A percentile compares a stretch with the other conserved stretches of the same genome.
Conservation (phyloP, 1,284 basidiomycete genomes). For the Caloboletus firmus region DNA sequence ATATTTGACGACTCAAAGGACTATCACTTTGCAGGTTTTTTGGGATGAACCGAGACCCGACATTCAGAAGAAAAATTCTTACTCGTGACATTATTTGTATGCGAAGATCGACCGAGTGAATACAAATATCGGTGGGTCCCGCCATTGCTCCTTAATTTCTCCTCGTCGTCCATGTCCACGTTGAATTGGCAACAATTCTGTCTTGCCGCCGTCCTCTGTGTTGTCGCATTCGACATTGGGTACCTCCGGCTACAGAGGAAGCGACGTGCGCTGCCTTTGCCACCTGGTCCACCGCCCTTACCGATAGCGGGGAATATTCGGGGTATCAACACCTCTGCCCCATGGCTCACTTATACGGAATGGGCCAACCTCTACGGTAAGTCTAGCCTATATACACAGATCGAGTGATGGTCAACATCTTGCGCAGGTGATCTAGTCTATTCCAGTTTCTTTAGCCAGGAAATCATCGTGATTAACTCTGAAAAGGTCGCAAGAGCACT, state of each 20-base stretch:
- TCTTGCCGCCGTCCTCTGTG: constrained; percentile 12
- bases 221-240: constrained; percentile 3
- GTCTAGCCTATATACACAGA: neutral
- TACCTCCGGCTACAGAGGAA: constrained; percentile 4
- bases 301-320: constrained; percentile 41
- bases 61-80: neutral
- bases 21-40: too few species aligned
- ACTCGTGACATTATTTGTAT: constrained; percentile 1
- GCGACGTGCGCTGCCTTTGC: constrained; percentile 15
- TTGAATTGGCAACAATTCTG: constrained; percentile 14
- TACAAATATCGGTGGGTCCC: neutral
- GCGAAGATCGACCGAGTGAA: neutral
- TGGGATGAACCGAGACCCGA: neutral
- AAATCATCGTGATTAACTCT: constrained; percentile 25
- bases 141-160: neutral
- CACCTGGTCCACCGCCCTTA: constrained; percentile 34
- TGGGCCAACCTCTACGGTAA: constrained; percentile 46
- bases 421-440: constrained; percentile 26
- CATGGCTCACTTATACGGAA: constrained; percentile 47
- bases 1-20: neutral
- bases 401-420: constrained; percentile 16
- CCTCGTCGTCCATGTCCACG: constrained; percentile 4
- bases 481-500: constrained; percentile 22
- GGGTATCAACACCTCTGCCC: constrained; percentile 40
- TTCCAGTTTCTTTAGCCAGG: constrained; percentile 19